These are phyloP conservation scores for Umbelopsis sp. DNA, from an alignment of 192 early-diverging fungal species.

Conservation along the genomic window DNA sequence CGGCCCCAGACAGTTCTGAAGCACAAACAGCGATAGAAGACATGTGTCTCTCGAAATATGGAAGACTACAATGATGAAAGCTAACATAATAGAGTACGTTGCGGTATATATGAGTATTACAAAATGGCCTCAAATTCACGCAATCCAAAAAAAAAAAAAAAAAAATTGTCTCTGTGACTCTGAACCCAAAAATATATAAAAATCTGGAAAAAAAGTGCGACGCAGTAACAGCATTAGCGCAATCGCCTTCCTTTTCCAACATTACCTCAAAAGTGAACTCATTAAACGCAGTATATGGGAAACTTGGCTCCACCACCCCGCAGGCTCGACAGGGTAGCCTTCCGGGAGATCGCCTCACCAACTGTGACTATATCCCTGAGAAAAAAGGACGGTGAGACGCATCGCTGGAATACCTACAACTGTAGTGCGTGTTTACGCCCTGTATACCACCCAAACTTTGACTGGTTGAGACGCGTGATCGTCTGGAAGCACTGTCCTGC, in stretches of 20 bases:
- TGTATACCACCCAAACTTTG: neutral
- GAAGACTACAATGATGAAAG: too few species aligned
- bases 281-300: constrained; percentile 10
- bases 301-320: constrained; percentile 3
- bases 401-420: constrained; percentile 4
- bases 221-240: neutral
- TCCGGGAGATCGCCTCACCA: constrained; percentile 19
- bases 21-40: too few species aligned
- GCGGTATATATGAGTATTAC: too few species aligned
- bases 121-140: too few species aligned
- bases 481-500: constrained; percentile 12
- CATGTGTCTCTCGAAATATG: too few species aligned
- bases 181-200: neutral
- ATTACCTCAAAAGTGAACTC: constrained; percentile 15
- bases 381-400: constrained; percentile 10
- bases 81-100: too few species aligned
- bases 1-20: too few species aligned
- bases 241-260: neutral
- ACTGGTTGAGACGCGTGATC: neutral
- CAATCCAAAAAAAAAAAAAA: too few species aligned
- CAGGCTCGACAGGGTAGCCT: constrained; percentile 15
- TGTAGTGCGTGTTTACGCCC: constrained; percentile 15
- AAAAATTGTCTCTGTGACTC: too few species aligned
- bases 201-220: neutral
- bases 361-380: constrained; percentile 21